phyloP scores from a whole-genome alignment of 148 eudicot species.

The Rhododendron vialii region DNA sequence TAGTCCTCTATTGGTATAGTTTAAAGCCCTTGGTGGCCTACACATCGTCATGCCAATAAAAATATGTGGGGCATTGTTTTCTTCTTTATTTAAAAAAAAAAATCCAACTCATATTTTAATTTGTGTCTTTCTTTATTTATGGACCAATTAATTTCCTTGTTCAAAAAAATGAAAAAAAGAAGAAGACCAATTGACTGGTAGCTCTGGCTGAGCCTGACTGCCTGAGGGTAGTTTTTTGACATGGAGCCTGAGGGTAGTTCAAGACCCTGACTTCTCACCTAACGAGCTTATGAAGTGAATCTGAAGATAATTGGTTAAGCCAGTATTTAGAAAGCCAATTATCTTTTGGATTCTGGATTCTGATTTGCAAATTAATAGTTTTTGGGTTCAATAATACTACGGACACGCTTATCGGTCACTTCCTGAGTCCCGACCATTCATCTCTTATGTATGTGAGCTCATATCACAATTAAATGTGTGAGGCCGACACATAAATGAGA shows the following conservation, averaged over 20 bases:
- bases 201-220: not conserved
- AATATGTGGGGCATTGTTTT: not conserved
- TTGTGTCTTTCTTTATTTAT: not conserved
- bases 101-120: not conserved
- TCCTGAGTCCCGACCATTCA: too few species aligned
- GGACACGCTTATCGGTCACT: too few species aligned
- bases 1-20: not conserved
- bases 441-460: too few species aligned
- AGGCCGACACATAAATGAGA: too few species aligned
- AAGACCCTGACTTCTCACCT: not conserved
- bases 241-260: not conserved
- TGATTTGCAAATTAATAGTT: too few species aligned
- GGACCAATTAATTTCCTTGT: not conserved
- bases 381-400: too few species aligned
- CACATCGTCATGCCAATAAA: not conserved
- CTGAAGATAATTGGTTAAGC: not conserved
- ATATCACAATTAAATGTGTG: too few species aligned
- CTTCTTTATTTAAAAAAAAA: not conserved
- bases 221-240: too few species aligned
- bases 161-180: too few species aligned
- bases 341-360: not conserved
- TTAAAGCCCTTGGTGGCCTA: not conserved
- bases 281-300: not conserved
- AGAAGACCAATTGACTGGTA: not conserved
- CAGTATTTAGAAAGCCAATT: not conserved